A percentile compares a stretch with the other conserved stretches of the same genome.
Conservation (phyloP, 257 asterid genomes). For the Ajuga chamaepitys region DNA sequence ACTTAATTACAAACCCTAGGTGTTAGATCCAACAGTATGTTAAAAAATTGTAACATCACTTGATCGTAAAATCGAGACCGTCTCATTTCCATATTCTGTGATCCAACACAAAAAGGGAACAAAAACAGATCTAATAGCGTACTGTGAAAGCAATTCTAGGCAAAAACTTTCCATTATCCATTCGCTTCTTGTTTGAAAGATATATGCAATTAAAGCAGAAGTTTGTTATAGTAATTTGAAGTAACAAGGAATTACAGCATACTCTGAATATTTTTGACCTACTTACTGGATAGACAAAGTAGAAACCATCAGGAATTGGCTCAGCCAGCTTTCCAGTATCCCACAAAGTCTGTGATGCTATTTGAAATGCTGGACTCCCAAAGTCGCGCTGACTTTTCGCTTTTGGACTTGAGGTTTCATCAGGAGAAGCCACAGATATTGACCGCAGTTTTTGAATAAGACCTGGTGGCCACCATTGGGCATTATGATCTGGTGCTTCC, state of each 20-base stretch:
- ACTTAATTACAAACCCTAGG: background rate
- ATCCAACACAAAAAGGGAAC: background rate
- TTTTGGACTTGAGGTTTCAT: conserved; percentile 37
- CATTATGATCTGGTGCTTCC: conserved; percentile 38
- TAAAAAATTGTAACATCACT: background rate
- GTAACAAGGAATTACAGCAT: background rate
- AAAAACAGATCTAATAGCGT: background rate
- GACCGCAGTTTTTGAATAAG: conserved; percentile 49
- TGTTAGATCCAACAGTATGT: background rate
- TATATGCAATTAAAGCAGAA: background rate
- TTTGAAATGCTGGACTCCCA: conserved; percentile 39
- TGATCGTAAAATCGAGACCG: background rate
- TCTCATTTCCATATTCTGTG: background rate
- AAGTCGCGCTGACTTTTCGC: conserved; percentile 37
- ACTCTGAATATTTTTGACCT: background rate
- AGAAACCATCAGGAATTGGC: conserved; percentile 88
- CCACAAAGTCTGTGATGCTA: conserved; percentile 78
- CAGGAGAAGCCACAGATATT: conserved; percentile 48
- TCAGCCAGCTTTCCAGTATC: conserved; percentile 74
- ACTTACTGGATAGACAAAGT: conserved; percentile 76
- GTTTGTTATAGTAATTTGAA: background rate
- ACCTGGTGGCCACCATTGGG: conserved; percentile 66
- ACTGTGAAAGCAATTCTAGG: background rate
- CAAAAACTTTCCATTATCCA: background rate
- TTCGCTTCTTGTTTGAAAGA: background rate